Evolutionary conservation across 371 early-diverging fungal genomes (phyloP), one percentile per base, ranked within the genome.

Genomic region (Mucor velutinosus): DNA sequence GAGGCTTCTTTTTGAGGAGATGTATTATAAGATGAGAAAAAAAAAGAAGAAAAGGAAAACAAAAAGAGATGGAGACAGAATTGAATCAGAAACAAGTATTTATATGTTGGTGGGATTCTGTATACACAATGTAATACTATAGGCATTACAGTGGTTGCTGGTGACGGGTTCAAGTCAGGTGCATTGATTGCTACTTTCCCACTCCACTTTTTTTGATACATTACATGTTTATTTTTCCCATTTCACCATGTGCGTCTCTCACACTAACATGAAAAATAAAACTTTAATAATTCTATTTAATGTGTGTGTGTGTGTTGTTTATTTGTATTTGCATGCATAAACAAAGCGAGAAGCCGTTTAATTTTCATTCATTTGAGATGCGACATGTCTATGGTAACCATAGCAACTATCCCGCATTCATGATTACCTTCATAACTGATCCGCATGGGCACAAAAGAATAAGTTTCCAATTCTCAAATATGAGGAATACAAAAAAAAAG

Each of bases 181-280:
- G 67, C 23, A 51, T 51, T 51, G 23, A 51, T 51, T 25, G 37
- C 37, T 37, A 37, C 37, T 59, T 66, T 65, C 65, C 64, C 51
- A 61, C 57, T 65, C 57, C 56, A 65, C 47, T 37, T 21, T 39
- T 64, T 59, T 1, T 47, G 29, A 51, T 51, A 51, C 23, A 51
- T 23, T 51, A 51, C 51, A 51, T 51, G 51, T 51, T 49, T 49
- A 21, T 49, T 49, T 47, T 49, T 51, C 51, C 51, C 51, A 51
- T 25, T 55, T 60, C 41, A 12, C 56, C 69, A 71, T 71, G 71
- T 71, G 71, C 71, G 47, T 56, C 71, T 71, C 71, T 71, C 71
- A 71, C 71, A 71, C 71, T 70, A 12, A 15, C 12, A 43, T 15
- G n/a, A 17, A 43, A 43, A 15, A 23, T 25, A 51, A 45, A 51